Base-by-base conservation (phyloP, 2,329 filamentous ascomycete genomes). In the Calonectria pseudoturangicola region DNA sequence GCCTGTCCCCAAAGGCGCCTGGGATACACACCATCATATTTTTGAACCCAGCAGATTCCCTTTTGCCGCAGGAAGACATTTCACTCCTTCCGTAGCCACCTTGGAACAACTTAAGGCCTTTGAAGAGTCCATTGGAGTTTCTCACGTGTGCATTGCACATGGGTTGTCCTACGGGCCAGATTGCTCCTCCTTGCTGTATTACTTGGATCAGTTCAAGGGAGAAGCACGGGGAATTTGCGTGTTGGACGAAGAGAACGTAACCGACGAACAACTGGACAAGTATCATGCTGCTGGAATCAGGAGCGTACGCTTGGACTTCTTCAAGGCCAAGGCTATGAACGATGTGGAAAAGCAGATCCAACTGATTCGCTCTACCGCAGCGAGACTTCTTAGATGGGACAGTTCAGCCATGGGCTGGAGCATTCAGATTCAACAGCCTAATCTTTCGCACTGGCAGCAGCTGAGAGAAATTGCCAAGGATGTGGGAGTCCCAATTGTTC, bases 21-120 rank as follows among this genome's bases (percentile, higher is more conserved):
- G 68, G 68, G 68, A 71, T 45, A 71, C 68, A 16, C 68, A 71
- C 27, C 68, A 71, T 39, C 68, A 67, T 18, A 71, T 71, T 28
- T 71, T 71, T 33, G 68, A 71, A 21, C 63, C 68, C 18, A 39
- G 15, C 7, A 62, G 62, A n/a, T 71, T 71, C 43, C 63, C 68
- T 13, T 63, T 67, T 28, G 54, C 68, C 30, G 33, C 21, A 6
- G 68, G 68, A 45, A 58, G 68, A n/a, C 68, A 71, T 39, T 71
- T 71, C 33, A 71, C 63, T 28, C 68, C 68, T 16, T 71, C 68
- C 18, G 51, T 67, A 30, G 68, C 68, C 12, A 67, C 63, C 4
- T 18, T 67, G 25, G 63, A 71, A 25, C 62, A 71, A n/a, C 63
- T 71, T 6, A 51, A 36, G 39, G 48, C 39, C 6, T 71, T 71